Evolutionary conservation across 257 asterid genomes (phyloP).

Genomic region (Solanum paucissectum): DNA sequence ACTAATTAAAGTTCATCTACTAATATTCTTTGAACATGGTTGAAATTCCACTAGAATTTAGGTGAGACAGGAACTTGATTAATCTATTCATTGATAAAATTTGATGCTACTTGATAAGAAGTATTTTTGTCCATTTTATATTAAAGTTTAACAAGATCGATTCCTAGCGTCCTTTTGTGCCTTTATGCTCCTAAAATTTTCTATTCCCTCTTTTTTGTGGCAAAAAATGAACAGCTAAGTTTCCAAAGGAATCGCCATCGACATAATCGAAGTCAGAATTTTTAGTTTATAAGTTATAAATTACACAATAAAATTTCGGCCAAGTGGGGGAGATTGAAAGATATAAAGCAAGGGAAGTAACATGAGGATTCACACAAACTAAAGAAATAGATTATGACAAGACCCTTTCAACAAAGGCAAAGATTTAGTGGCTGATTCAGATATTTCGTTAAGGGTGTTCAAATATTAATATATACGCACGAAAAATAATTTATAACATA

Average conservation of each 20-base stretch:
- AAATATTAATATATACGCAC: not conserved
- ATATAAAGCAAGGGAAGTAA: not conserved
- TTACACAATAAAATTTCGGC: not conserved
- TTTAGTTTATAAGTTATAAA: not conserved
- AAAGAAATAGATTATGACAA: not conserved
- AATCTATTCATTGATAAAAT: not conserved
- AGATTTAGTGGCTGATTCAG: not conserved
- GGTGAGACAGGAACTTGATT: not conserved
- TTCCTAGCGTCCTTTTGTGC: not conserved
- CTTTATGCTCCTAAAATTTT: not conserved
- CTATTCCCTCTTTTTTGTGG: not conserved
- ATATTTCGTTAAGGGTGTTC: not conserved
- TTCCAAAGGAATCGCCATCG: not conserved
- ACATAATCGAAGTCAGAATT: not conserved
- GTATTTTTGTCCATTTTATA: not conserved
- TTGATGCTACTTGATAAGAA: not conserved
- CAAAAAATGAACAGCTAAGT: not conserved
- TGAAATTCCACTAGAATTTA: not conserved
- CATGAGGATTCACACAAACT: not conserved
- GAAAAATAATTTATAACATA: not conserved
- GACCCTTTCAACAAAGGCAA: not conserved
- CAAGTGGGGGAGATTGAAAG: not conserved
- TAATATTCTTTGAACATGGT: not conserved
- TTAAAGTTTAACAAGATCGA: not conserved
- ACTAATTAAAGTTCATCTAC: not conserved